A percentile compares a stretch with the other conserved stretches of the same genome.
Conservation (phyloP, 1,139 yeast species). For the Scheffersomyces lignicola region DNA sequence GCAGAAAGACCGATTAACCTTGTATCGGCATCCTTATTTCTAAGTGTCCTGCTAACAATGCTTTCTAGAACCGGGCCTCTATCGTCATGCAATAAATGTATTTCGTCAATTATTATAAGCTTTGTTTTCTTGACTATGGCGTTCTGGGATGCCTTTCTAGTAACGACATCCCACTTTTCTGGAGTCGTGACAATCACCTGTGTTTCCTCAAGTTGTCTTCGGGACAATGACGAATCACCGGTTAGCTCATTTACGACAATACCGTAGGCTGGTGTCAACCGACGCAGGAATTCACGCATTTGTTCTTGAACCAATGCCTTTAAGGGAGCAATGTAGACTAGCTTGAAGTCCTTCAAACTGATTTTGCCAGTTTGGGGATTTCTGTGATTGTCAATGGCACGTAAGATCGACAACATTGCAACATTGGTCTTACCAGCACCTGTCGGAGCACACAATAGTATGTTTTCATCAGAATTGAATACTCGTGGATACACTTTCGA, state of each 20-base stretch:
- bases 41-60: constrained; percentile 73
- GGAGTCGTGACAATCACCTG: constrained; percentile 92
- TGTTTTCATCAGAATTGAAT: constrained; percentile 66
- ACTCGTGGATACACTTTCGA: constrained; percentile 80
- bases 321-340: constrained; percentile 90
- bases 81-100: constrained; percentile 89
- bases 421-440: constrained; percentile 99
- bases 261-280: constrained; percentile 63
- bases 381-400: constrained; percentile 58
- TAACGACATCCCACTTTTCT: constrained; percentile 95
- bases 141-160: constrained; percentile 68
- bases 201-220: constrained; percentile 73
- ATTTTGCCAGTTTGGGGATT: constrained; percentile 48
- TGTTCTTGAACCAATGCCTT: constrained; percentile 96
- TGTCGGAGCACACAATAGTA: constrained; percentile 93
- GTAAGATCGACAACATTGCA: constrained; percentile 76
- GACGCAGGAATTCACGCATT: constrained; percentile 77
- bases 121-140: constrained; percentile 62
- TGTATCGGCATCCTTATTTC: constrained; percentile 45
- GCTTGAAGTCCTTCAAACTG: constrained; percentile 60
- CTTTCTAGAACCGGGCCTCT: constrained; percentile 95
- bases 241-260: constrained; percentile 82
- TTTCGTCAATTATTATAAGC: constrained; percentile 86
- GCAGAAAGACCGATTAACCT: constrained; percentile 90
- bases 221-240: constrained; percentile 83